Conservation (phyloP, 345 rosid species). For the Eucalyptus microcorys region DNA sequence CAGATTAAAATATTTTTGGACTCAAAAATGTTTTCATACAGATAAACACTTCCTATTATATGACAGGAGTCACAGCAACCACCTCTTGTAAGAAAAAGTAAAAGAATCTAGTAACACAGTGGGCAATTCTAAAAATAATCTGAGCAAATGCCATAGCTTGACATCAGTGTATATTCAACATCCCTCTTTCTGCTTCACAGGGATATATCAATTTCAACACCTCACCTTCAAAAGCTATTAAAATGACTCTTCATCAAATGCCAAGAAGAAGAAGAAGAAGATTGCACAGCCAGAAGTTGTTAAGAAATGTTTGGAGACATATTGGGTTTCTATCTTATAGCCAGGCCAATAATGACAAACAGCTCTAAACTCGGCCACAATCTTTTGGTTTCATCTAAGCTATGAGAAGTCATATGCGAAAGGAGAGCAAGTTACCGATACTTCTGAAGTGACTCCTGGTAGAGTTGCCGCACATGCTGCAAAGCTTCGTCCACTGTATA, state of each 20-base stretch:
- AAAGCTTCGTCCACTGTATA: constrained; percentile 64
- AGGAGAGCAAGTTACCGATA: constrained; percentile 41
- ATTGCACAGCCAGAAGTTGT: neutral
- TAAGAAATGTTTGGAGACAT: neutral
- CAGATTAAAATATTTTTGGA: neutral
- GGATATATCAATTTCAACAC: neutral
- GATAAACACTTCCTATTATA: neutral
- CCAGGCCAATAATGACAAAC: neutral
- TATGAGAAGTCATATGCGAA: neutral
- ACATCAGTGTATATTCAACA: neutral
- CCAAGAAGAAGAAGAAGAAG: neutral
- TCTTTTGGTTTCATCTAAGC: neutral
- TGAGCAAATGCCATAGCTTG: neutral
- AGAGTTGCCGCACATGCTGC: constrained; percentile 61
- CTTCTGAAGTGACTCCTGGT: constrained; percentile 49
- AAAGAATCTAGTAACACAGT: neutral
- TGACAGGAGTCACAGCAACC: neutral
- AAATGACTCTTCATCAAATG: neutral
- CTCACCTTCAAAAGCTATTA: neutral
- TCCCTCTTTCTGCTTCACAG: neutral
- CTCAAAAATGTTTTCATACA: neutral
- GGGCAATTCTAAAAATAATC: neutral
- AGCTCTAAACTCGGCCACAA: neutral
- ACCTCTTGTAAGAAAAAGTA: neutral
- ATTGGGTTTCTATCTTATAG: neutral